Evolutionary conservation across 148 eudicot genomes (phyloP), one percentile per base, ranked within the genome.

Genomic region (Simmondsia chinensis): DNA sequence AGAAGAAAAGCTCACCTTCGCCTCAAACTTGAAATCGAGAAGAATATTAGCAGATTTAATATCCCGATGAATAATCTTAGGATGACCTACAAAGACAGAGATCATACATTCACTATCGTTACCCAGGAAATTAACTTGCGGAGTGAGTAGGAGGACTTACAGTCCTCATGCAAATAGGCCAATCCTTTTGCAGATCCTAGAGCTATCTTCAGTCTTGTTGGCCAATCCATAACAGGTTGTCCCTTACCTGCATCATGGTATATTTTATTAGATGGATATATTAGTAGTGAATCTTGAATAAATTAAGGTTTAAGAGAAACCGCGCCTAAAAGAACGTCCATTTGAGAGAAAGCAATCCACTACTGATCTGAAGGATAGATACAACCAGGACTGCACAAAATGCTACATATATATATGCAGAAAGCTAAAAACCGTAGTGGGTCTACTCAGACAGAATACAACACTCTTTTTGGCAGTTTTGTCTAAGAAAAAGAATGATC

Each of bases 31-130:
- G 48, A 61, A 69, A 53, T 86, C 88, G 42, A 93, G 18, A 33
- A 93, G 87, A 55, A 93, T 93, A 69, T 93, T 93, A 26, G 99
- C 56, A n/a, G 86, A 77, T 71, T 93, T 93, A 43, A 93, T 93
- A 60, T 93, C 99, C 30, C 99, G 72, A 46, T 93, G 99, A 49
- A 93, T 82, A 43, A 93, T 93, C 66, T 93, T 93, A 16, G 96
- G 99, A 73, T 93, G 88, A 56, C 99, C 99, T 93, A 68, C 56
- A 60, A 25, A 35, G 14, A 52, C 13, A 56, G 28, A 25, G 13
- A 43, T 5, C 2, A 46, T 5, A 50, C 26, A 31, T 38, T 59
- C 52, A 49, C 43, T 32, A 31, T 22, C 7, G 33, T 23, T 31
- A 4, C 15, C 24, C 15, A 20, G 11, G 35, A 24, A 61, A 35